Base-by-base conservation (phyloP, 2,329 filamentous ascomycete genomes). In the Alternaria atra region DNA sequence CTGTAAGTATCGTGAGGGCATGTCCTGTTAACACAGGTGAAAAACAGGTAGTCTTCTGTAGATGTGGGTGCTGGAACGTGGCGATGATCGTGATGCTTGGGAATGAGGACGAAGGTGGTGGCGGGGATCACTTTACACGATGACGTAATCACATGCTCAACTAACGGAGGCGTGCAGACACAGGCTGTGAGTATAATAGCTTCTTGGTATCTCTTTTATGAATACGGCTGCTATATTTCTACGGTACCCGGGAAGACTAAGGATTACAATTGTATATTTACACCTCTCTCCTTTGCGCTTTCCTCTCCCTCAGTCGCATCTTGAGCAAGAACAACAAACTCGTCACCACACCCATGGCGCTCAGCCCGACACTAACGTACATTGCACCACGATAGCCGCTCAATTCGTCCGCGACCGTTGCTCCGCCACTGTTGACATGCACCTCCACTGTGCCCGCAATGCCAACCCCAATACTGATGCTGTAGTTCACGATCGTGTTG, bases 401-500 rank as follows among this genome's bases (percentile, higher is more conserved):
- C 32, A 82, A 52, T 32, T 72, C 42, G 54, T 80, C 73, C n/a
- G 64, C 64, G 12, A 51, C 34, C 8, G 65, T 72, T 6, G 43
- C 42, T 2, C 73, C 77, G 5, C 77, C 76, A 32, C 72, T 59
- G 53, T 79, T 80, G 3, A 79, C 70, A 52, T 81, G 70, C 6
- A 68, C 72, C 60, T 82, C 80, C 1, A 82, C 78, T 0, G 79
- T 82, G 0, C 79, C 80, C 10, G 79, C 80, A 51, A 82, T 77
- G 0, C 80, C 80, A 23, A 82, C 66, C 5, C 79, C 80, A 25
- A 81, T 73, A 10, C 76, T 77, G 34, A 82, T 81, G 27, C 73
- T 76, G 66, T 82, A 82, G 53, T 82, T 81, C 15, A 81, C 78
- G 0, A 81, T 69, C 0, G 80, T 82, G 37, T 77, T 80, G 40